Base-by-base conservation (phyloP, 2,329 filamentous ascomycete genomes). In the Aureobasidium melanogenum region DNA sequence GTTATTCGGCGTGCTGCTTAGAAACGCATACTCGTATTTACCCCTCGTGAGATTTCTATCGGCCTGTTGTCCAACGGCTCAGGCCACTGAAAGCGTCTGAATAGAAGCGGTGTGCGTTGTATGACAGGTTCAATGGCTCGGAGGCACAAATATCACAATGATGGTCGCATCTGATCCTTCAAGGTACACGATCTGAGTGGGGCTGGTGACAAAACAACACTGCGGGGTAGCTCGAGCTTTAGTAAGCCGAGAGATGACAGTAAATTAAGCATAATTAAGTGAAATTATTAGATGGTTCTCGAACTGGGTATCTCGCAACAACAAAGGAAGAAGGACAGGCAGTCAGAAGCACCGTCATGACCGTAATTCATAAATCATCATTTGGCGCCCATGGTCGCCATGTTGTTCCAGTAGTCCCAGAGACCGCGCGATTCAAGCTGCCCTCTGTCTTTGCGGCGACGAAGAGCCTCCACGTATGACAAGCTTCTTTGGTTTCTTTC, bases 381-480 rank as follows among this genome's bases (percentile, higher is more conserved):
- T 12, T 47, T 57, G 30, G 28, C 54, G 14, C 32, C n/a, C n/a
- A n/a, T 57, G 24, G 56, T 34, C 43, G 56, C 44, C 43, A 59
- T 59, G 44, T 59, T 59, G 34, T 59, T 50, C 62, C 62, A 63
- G n/a, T 60, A 61, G 30, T 63, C 62, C 62, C 56, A 63, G 9
- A 63, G 39, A 10, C 55, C 61, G 26, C 61, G 55, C 9, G 43
- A 48, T 8, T 59, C 56, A 32, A 30, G 56, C 24, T 59, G 56
- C 17, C 44, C 43, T 24, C 34, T 56, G 50, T 58, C 51, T 47
- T 41, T 62, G 36, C 62, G 62, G 36, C 61, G 62, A 46, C 62
- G 62, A 48, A 63, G 63, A 48, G 63, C 63, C 26, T 57, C 63
- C 62, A 65, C 63, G 63, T 65, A 65, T 50, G 60, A 63, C 63